phyloP scores from a whole-genome alignment of 805 yeast genomes.

The Metschnikowia chrysomelidarum region DNA sequence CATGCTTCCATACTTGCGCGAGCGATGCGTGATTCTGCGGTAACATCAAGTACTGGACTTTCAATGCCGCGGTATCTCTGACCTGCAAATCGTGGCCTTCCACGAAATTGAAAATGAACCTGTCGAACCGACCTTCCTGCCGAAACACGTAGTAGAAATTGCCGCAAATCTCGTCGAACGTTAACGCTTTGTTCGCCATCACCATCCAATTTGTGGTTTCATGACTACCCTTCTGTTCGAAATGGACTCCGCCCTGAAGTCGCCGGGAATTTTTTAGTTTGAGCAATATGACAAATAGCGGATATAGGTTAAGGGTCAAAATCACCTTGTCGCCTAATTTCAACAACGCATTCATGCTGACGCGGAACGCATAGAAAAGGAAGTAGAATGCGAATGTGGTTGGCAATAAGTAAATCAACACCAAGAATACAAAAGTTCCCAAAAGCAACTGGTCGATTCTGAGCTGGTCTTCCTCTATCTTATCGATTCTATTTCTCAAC shows the following conservation, averaged over 20 bases:
- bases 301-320: slow-evolving; percentile 76
- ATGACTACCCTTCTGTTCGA: slow-evolving; percentile 22
- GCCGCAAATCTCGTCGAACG: slow-evolving; percentile 33
- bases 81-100: slow-evolving; percentile 16
- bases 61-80: slow-evolving; percentile 15
- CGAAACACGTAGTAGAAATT: slow-evolving; percentile 25
- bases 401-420: slow-evolving; percentile 75
- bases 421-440: slow-evolving; percentile 86
- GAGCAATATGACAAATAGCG: slow-evolving; percentile 77
- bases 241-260: slow-evolving; percentile 51
- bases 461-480: slow-evolving; percentile 55
- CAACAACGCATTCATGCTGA: slow-evolving; percentile 47
- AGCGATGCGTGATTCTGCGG: slow-evolving; percentile 15
- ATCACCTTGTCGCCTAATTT: slow-evolving; percentile 58
- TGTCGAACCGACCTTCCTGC: slow-evolving; percentile 17
- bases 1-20: slow-evolving; percentile 8
- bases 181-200: slow-evolving; percentile 38
- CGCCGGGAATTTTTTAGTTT: slow-evolving; percentile 75
- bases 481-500: slow-evolving; percentile 81
- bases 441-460: slow-evolving; percentile 82
- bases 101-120: slow-evolving; percentile 15
- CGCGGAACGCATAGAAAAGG: slow-evolving; percentile 61
- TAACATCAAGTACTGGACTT: slow-evolving; percentile 19
- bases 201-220: slow-evolving; percentile 25
- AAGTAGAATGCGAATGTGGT: slow-evolving; percentile 84